These are phyloP conservation scores for Porcisia hertigi DNA, from an alignment of 208 protist species.

Conservation along the genomic window DNA sequence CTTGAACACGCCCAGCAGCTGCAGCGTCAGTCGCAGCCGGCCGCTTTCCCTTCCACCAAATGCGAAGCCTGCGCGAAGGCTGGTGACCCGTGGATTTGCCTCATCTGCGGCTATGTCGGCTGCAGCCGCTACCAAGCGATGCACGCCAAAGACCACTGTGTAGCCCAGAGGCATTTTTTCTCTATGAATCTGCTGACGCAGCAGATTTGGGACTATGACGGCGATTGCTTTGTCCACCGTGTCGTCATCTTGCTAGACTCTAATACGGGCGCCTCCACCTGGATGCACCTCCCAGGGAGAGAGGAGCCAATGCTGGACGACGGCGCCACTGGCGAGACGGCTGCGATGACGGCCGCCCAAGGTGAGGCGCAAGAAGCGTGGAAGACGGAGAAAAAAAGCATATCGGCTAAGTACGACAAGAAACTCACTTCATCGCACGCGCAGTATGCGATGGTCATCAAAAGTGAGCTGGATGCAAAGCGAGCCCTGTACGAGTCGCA, in stretches of 20 bases:
- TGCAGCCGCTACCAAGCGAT: slow-evolving; percentile 92
- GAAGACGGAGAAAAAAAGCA: slow-evolving; percentile 69
- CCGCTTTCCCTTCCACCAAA: slow-evolving; percentile 20
- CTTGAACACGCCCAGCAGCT: slow-evolving; percentile 22
- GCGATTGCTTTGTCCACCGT: slow-evolving; percentile 89
- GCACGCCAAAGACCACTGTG: slow-evolving; percentile 87
- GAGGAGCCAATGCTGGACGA: slow-evolving; percentile 45
- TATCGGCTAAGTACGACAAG: slow-evolving; percentile 83
- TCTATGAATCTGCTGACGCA: slow-evolving; percentile 91
- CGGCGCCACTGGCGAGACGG: slow-evolving; percentile 4
- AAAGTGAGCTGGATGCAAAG: slow-evolving; percentile 69
- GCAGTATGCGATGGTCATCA: slow-evolving; percentile 77
- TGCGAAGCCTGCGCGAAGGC: slow-evolving; percentile 71
- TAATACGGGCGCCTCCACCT: slow-evolving; percentile 54
- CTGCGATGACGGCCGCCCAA: neutral
- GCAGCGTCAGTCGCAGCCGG: slow-evolving; percentile 11
- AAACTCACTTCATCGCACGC: slow-evolving; percentile 72
- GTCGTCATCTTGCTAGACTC: slow-evolving; percentile 69
- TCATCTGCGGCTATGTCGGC: slow-evolving; percentile 92
- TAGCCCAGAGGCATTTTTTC: slow-evolving; percentile 68
- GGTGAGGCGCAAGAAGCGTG: slow-evolving; percentile 23
- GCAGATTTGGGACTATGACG: slow-evolving; percentile 93
- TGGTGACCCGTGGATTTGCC: slow-evolving; percentile 89
- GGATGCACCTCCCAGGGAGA: slow-evolving; percentile 73
- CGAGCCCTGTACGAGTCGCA: slow-evolving; percentile 58